Base-by-base conservation (phyloP, 768 basidiomycete species). In the Hebeloma cylindrosporum region DNA sequence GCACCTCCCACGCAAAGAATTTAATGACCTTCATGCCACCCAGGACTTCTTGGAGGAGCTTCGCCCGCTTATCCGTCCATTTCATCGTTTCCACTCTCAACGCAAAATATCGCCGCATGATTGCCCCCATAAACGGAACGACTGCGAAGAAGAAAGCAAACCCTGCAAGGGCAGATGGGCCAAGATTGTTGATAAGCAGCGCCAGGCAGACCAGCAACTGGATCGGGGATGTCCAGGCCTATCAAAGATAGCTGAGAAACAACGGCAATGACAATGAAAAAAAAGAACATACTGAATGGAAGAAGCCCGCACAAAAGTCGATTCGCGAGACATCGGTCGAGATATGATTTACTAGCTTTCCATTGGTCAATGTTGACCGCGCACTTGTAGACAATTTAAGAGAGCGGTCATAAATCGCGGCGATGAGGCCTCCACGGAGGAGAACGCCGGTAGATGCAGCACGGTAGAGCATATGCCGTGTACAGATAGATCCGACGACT, bases 11-110 rank as follows among this genome's bases (percentile, higher is more conserved):
- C 4, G 87, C 83, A 62, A 94, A 94, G 62, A 85, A 84, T 64
- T 96, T 96, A 74, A 96, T 87, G 48, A 95, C 78, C 50, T 88
- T 85, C 79, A 96, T 93, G 1, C 89, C 88, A 9, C 83, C 82
- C 1, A 96, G 67, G 1, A 98, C 73, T 60, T 98, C 94, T 61
- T 94, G 93, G 7, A 96, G 74, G 5, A 93, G 68, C 58, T 90
- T 93, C 11, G 88, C 86, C 8, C 94, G 81, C 59, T 86, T 88
- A 60, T 98, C 94, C 4, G 87, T 96, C 85, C 85, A 95, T 0
- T 64, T 60, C 89, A 94, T 93, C 36, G 80, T 79, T 59, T 83
- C 85, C 45, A 71, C 69, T 9, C 94, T 77, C 37, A 85, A 58
- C 3, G 63, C 63, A 60, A 91, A 88, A 22, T 93, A 71, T 3